phyloP scores from a whole-genome alignment of 208 protist species.

The Jaenimonas drosophilae region DNA sequence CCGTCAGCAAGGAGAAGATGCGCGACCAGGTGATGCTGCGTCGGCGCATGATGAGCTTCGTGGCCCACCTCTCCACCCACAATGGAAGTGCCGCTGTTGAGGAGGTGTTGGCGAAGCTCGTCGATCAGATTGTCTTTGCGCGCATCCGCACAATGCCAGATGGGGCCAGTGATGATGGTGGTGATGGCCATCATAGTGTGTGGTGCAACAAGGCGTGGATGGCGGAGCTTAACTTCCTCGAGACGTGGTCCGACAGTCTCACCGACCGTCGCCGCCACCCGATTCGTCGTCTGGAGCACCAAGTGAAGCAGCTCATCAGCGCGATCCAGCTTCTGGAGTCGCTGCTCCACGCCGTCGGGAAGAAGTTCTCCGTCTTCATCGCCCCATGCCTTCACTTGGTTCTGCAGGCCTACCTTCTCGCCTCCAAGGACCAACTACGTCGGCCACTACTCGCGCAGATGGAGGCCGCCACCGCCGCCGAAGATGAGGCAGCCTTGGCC shows the following conservation, averaged over 20 bases:
- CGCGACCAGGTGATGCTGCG: constrained; percentile 73
- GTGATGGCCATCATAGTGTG: constrained; percentile 50
- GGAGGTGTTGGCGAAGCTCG: constrained; percentile 52
- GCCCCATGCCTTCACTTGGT: constrained; percentile 46
- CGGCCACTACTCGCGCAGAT: constrained; percentile 11
- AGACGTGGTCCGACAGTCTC: constrained; percentile 6
- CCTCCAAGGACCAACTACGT: constrained; percentile 48
- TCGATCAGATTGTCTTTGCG: constrained; percentile 56
- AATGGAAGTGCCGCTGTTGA: constrained; percentile 15
- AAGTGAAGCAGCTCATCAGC: constrained; percentile 42
- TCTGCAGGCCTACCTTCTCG: constrained; percentile 65
- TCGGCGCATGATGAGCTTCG: constrained; percentile 61
- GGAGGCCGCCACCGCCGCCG: constrained; percentile 3
- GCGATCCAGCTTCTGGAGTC: constrained; percentile 50
- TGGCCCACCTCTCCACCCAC: constrained; percentile 38
- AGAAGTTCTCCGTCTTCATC: constrained; percentile 53
- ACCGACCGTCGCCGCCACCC: constrained; percentile 7
- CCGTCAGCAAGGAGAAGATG: constrained; percentile 60
- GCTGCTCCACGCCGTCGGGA: constrained; percentile 56
- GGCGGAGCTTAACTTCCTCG: constrained; percentile 11
- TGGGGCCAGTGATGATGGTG: constrained; percentile 56
- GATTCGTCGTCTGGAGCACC: constrained; percentile 37
- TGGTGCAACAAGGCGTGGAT: constrained; percentile 9
- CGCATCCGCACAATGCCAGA: constrained; percentile 14
- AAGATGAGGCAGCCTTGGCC: constrained; percentile 7